Evolutionary conservation across 805 yeast genomes (phyloP).

Genomic region (Wickerhamomyces queroliae): DNA sequence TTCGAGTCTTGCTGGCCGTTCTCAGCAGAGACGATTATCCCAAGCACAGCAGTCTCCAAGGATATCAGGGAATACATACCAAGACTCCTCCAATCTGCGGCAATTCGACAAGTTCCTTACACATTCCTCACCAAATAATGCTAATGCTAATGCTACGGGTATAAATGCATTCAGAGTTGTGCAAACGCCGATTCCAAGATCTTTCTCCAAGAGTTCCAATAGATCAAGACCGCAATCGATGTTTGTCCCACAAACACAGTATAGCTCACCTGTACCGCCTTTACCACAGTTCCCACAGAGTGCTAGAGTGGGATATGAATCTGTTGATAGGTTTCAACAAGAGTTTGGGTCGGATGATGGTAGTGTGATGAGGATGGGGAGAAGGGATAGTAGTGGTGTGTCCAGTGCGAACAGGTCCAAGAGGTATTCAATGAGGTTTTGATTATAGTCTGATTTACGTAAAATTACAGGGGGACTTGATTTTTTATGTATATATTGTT

Average conservation of each 20-base stretch:
- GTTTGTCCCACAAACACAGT: neutral
- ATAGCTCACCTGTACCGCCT: too few species aligned
- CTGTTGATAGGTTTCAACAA: neutral
- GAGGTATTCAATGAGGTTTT: slow-evolving; percentile 22
- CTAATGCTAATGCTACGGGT: neutral
- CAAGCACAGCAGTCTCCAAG: too few species aligned
- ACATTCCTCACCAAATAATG: too few species aligned
- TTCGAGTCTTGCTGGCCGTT: too few species aligned
- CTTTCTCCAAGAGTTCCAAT: slow-evolving; percentile 6
- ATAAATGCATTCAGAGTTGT: slow-evolving; percentile 4
- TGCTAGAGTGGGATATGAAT: too few species aligned
- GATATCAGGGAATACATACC: too few species aligned
- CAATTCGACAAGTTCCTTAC: too few species aligned
- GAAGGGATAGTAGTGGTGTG: neutral
- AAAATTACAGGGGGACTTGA: neutral
- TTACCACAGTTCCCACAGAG: too few species aligned
- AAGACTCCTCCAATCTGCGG: too few species aligned
- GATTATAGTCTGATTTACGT: neutral
- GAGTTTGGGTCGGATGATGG: slow-evolving; percentile 1
- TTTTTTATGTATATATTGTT: slow-evolving; percentile 4
- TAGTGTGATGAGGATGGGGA: too few species aligned
- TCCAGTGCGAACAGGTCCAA: slow-evolving; percentile 4
- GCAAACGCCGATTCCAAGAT: slow-evolving; percentile 11
- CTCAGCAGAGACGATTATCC: too few species aligned
- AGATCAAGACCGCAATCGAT: slow-evolving; percentile 1